Percentiles rank a stretch among this genome's conserved stretches.
Evolutionary conservation across 2,329 filamentous ascomycete genomes (phyloP).

Genomic region (Calonectria multiphialidica): DNA sequence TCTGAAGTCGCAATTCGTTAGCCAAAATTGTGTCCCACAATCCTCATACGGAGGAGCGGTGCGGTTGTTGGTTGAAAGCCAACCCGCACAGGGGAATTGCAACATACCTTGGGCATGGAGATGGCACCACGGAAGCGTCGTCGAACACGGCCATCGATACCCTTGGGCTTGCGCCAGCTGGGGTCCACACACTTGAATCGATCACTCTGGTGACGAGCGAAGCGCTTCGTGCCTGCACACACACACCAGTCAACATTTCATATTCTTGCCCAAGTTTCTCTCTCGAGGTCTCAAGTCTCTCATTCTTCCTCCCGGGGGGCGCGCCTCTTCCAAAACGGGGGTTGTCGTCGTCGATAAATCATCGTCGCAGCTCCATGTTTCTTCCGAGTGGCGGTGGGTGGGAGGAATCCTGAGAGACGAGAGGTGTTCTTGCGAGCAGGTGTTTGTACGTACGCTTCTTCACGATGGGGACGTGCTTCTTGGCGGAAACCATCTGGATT

Average conservation of each 20-base stretch:
- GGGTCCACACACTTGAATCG: conserved; percentile 92
- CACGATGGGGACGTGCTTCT: conserved; percentile 99
- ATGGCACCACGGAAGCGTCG: conserved; percentile 97
- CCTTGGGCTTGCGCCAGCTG: conserved; percentile 99
- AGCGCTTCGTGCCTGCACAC: conserved; percentile 85
- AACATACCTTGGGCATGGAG: conserved; percentile 96
- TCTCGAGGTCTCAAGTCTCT: neutral
- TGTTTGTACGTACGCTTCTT: conserved; percentile 93
- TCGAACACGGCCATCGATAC: conserved; percentile 98
- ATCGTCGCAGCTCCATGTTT: conserved; percentile 25
- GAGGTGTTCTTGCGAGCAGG: conserved; percentile 19
- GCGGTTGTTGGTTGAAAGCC: neutral
- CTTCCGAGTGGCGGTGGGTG: conserved; percentile 17
- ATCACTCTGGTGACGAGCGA: conserved; percentile 98
- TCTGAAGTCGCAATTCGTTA: conserved; percentile 65
- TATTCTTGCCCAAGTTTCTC: neutral
- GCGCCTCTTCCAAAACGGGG: conserved; percentile 1
- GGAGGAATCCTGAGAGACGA: neutral
- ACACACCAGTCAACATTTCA: conserved; percentile 53
- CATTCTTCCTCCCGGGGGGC: neutral
- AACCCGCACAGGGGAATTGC: conserved; percentile 5
- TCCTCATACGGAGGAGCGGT: neutral
- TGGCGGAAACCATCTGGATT: conserved; percentile 93
- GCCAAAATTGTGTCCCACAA: conserved; percentile 27
- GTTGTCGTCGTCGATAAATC: conserved; percentile 28